These are phyloP conservation scores for Chrysochromulina parva DNA, from an alignment of 78 protist species.

Conservation along the genomic window DNA sequence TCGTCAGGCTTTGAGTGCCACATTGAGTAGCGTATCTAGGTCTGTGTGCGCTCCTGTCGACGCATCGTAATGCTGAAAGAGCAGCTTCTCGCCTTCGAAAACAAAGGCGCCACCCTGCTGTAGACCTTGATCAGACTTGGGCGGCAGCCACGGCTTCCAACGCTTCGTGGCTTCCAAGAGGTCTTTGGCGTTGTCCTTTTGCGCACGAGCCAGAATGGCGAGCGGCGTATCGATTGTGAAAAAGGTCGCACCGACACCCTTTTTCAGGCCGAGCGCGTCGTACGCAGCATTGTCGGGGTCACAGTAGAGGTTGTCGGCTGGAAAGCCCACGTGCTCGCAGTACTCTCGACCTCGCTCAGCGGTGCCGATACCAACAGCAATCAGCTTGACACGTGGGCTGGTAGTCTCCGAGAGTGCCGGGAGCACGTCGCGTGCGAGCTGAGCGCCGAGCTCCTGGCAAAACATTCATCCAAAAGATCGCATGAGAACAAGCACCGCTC, in stretches of 20 bases:
- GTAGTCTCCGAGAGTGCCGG: background rate
- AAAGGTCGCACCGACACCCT: background rate
- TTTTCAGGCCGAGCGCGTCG: conserved; percentile 10
- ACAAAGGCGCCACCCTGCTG: conserved; percentile 36
- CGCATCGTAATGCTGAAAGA: conserved; percentile 21
- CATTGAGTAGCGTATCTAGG: background rate
- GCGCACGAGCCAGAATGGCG: background rate
- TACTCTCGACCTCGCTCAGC: background rate
- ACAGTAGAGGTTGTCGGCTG: background rate
- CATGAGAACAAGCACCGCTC: background rate
- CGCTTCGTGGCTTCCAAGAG: background rate
- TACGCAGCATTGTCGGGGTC: conserved; percentile 14
- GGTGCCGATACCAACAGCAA: background rate
- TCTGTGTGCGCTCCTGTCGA: conserved; percentile 28
- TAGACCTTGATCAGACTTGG: background rate
- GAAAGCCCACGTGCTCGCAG: background rate
- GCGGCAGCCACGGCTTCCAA: conserved; percentile 36
- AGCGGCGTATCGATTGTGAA: background rate
- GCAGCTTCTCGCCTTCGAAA: background rate
- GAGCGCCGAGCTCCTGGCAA: conserved; percentile 6
- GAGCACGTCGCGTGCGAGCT: background rate
- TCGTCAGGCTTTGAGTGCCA: too few relatives aligned
- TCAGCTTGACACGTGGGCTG: background rate
- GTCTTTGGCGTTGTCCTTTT: background rate
- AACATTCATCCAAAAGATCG: conserved; percentile 12